Evolutionary conservation across 2,329 filamentous ascomycete genomes (phyloP).

Genomic region (Fusarium nelsonii): DNA sequence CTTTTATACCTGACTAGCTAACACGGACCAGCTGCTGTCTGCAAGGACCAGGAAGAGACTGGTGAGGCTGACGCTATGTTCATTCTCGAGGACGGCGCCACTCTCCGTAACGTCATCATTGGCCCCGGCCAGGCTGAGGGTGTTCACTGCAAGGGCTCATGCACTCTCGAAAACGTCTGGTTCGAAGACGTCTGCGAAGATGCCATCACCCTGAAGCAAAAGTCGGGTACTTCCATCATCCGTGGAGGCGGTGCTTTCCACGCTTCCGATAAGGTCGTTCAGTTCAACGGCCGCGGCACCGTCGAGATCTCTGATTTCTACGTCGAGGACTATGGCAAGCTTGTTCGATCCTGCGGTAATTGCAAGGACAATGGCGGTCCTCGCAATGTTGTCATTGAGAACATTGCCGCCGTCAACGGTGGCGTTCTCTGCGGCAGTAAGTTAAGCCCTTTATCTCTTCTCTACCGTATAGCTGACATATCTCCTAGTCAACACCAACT

Average conservation of each 20-base stretch:
- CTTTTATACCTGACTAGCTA: neutral
- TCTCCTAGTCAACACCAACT: constrained; percentile 40
- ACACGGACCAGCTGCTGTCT: constrained; percentile 38
- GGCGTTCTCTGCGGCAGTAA: constrained; percentile 41
- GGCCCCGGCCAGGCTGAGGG: constrained; percentile 63
- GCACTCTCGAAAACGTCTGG: constrained; percentile 57
- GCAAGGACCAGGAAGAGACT: constrained; percentile 48
- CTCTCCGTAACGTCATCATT: constrained; percentile 66
- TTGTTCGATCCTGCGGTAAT: constrained; percentile 62
- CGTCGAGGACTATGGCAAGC: constrained; percentile 59
- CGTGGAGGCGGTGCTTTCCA: constrained; percentile 59
- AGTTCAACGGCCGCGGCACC: constrained; percentile 59
- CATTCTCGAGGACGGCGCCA: constrained; percentile 63
- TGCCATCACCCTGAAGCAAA: constrained; percentile 54
- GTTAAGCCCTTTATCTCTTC: neutral
- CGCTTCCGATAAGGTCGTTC: constrained; percentile 57
- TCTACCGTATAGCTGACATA: neutral
- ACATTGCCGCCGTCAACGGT: constrained; percentile 40
- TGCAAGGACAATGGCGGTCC: constrained; percentile 41
- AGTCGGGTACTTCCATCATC: constrained; percentile 56
- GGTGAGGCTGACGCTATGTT: constrained; percentile 59
- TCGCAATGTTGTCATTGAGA: constrained; percentile 35
- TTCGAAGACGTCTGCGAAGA: constrained; percentile 57
- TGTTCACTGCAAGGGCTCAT: constrained; percentile 63
- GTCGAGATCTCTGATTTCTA: constrained; percentile 49